Percentiles rank a stretch among this genome's conserved stretches.
phyloP scores from a whole-genome alignment of 169 alveolate species.

The Eimeria necatrix region DNA sequence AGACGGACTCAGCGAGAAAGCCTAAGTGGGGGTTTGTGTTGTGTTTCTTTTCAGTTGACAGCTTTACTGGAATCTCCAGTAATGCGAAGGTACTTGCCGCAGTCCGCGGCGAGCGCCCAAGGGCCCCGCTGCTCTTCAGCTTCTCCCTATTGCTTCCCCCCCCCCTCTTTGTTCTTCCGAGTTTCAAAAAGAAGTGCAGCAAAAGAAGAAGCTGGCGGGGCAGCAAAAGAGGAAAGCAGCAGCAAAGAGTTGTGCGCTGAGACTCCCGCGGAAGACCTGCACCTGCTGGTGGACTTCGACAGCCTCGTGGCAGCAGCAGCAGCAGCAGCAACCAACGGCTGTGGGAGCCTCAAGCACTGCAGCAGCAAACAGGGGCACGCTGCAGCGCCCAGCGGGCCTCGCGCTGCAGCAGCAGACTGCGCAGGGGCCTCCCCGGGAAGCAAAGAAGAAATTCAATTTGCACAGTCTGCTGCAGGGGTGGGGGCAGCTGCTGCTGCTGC shows the following conservation, averaged over 20 bases:
- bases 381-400: not conserved
- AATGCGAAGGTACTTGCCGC: constrained; percentile 34
- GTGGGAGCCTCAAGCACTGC: constrained; percentile 53
- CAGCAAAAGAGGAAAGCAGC: not conserved
- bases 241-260: not conserved
- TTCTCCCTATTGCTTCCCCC: constrained; percentile 52
- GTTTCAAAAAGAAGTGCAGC: not conserved
- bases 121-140: not conserved
- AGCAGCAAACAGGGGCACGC: not conserved
- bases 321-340: constrained; percentile 40
- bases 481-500: not conserved
- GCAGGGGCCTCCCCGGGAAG: not conserved
- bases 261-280: not conserved
- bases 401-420: not conserved
- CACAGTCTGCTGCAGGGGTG: not conserved
- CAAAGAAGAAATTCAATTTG: not conserved
- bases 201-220: not conserved
- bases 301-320: constrained; percentile 10
- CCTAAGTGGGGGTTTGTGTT: not conserved
- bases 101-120: not conserved
- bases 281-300: not conserved
- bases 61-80: constrained; percentile 50
- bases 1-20: too few relatives aligned
- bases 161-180: constrained; percentile 9
- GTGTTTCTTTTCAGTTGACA: constrained; percentile 44